Percentiles rank a stretch among this genome's conserved stretches.
Evolutionary conservation across 2,329 filamentous ascomycete species (phyloP).

Genomic region (Neofusicoccum ribis): DNA sequence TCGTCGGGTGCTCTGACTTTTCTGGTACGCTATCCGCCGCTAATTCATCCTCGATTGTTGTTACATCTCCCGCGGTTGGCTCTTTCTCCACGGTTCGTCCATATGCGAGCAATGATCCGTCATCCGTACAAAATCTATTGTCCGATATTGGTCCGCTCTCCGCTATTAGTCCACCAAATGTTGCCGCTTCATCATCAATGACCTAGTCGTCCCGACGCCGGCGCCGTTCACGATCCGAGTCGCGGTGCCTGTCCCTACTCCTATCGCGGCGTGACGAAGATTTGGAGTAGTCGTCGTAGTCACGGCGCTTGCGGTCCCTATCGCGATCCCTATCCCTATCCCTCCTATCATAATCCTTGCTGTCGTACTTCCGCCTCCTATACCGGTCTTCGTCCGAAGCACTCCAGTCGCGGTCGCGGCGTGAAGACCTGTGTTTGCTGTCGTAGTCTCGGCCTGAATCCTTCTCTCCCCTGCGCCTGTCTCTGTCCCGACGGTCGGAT

Average conservation of each 20-base stretch:
- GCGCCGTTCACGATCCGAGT: conserved; percentile 10
- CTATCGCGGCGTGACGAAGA: conserved; percentile 8
- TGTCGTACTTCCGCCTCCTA: conserved; percentile 12
- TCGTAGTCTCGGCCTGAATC: conserved; percentile 22
- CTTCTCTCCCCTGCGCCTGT: conserved; percentile 14
- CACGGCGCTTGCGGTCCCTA: background rate
- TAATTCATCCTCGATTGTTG: too few species aligned
- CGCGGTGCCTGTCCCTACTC: conserved; percentile 5
- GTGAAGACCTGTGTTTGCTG: conserved; percentile 21
- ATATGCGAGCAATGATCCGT: too few species aligned
- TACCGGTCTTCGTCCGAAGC: conserved; percentile 14
- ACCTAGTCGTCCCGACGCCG: conserved; percentile 2
- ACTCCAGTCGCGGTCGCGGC: conserved; percentile 22
- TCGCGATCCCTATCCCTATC: conserved; percentile 9
- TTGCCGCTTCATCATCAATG: background rate
- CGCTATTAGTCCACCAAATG: background rate
- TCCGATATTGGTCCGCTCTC: too few species aligned
- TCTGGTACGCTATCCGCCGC: too few species aligned
- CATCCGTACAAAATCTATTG: too few species aligned
- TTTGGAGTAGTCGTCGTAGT: conserved; percentile 7
- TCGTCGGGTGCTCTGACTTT: too few species aligned
- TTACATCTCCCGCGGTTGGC: too few species aligned
- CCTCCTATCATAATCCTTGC: conserved; percentile 13
- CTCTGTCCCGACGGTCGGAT: conserved; percentile 9
- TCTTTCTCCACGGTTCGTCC: too few species aligned